Conservation (phyloP, 805 yeast species). For the Yarrowia sp. region DNA sequence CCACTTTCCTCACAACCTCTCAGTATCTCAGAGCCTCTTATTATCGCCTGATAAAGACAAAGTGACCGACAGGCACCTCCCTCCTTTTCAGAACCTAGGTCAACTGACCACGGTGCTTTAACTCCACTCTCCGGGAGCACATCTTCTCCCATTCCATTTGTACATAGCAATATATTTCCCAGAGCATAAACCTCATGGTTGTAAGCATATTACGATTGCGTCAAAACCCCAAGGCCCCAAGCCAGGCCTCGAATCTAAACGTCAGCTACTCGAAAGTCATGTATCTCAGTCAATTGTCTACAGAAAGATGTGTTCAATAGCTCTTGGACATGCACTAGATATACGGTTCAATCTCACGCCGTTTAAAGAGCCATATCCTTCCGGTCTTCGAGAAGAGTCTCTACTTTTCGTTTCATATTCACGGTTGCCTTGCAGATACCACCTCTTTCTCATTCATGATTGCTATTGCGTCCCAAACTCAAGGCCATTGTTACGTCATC, state of each 20-base stretch:
- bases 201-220: slow-evolving; percentile 26
- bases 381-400: slow-evolving; percentile 11
- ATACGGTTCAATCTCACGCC: not conserved
- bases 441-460: slow-evolving; percentile 18
- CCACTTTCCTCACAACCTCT: not conserved
- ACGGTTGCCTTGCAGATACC: slow-evolving; percentile 3
- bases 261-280: not conserved
- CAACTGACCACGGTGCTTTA: slow-evolving; percentile 18
- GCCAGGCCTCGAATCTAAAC: not conserved
- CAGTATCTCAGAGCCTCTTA: not conserved
- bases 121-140: slow-evolving; percentile 21
- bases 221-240: not conserved
- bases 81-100: not conserved
- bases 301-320: too few species aligned
- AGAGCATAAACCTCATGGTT: slow-evolving; percentile 21
- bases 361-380: not conserved
- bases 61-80: slow-evolving; percentile 10
- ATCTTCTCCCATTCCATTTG: slow-evolving; percentile 10
- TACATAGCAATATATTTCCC: slow-evolving; percentile 35
- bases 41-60: slow-evolving; percentile 3
- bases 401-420: slow-evolving; percentile 18
- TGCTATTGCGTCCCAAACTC: slow-evolving; percentile 39
- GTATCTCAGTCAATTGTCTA: too few species aligned
- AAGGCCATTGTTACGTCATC: slow-evolving; percentile 36
- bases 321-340: not conserved